These are phyloP conservation scores for Pilasporangium apinafurcum DNA, from an alignment of 352 stramenopile species.

Conservation along the genomic window DNA sequence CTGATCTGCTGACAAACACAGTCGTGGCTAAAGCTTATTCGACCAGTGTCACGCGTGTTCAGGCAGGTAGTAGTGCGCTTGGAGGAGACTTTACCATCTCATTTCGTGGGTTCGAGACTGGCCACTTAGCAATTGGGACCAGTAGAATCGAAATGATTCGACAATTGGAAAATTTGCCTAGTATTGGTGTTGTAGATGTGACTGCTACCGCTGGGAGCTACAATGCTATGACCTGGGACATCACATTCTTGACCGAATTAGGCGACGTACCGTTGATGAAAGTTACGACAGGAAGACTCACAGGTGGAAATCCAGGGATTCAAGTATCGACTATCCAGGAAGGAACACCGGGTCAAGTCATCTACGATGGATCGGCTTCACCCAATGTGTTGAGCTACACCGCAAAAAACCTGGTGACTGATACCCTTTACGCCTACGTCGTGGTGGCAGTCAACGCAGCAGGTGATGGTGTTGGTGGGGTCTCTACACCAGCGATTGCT, in stretches of 20 bases:
- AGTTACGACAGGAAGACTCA: conserved; percentile 86
- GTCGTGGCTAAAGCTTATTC: conserved; percentile 34
- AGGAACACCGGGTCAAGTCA: conserved; percentile 83
- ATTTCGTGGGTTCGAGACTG: conserved; percentile 75
- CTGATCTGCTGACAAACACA: conserved; percentile 51
- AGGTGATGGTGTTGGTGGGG: conserved; percentile 83
- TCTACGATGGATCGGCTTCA: conserved; percentile 89
- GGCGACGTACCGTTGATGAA: conserved; percentile 91
- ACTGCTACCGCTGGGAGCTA: conserved; percentile 30
- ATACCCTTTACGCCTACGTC: conserved; percentile 91
- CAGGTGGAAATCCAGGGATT: conserved; percentile 47
- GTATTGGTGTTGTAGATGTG: conserved; percentile 74
- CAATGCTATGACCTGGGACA: conserved; percentile 79
- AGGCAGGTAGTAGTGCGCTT: conserved; percentile 38
- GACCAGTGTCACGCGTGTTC: conserved; percentile 33
- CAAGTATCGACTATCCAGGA: conserved; percentile 72
- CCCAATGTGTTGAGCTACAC: conserved; percentile 78
- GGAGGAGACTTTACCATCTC: conserved; percentile 79
- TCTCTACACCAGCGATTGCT: conserved; percentile 87
- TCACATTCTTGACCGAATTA: conserved; percentile 92
- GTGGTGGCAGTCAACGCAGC: conserved; percentile 91
- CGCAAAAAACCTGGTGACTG: conserved; percentile 75
- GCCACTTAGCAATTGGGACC: conserved; percentile 43
- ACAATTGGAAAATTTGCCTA: conserved; percentile 86
- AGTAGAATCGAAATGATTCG: conserved; percentile 69